Base-by-base conservation (phyloP, 2,329 filamentous ascomycete genomes). In the Fusarium mundagurra region DNA sequence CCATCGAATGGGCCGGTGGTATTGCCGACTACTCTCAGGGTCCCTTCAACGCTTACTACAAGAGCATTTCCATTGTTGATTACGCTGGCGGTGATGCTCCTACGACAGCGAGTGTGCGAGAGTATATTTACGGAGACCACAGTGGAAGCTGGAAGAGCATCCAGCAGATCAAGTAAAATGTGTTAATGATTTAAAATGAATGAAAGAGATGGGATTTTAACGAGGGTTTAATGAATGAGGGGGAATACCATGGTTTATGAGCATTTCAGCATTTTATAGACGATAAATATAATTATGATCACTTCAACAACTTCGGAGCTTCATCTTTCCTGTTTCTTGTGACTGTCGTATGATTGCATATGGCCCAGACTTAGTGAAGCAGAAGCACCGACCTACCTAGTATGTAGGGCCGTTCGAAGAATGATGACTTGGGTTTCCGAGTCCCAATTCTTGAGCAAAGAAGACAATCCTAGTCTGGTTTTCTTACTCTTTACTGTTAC, bases 1-100 rank as follows among this genome's bases (percentile, higher is more conserved):
- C 94, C 36, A 92, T 95, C 68, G 69, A 86, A 62, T 92, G 91
- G 91, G 89, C 90, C 45, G 92, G 91, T 73, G 92, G 92, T 70
- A 73, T 79, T 64, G 83, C 86, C 72, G 83, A 86, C 75, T 87
- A 85, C 78, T 77, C 72, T 53, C 66, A 85, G 71, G 85, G 79
- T 44, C 84, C 86, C 11, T 86, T 85, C 79, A 77, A 77, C 6
- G 85, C 83, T 62, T 83, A 83, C 79, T 86, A 86, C 81, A 83
- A 86, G 83, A 82, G 81, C 61, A 77, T 87, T 64, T 83, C 78
- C 38, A 82, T 87, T 64, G 76, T 80, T 53, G 85, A 87, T 73
- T 86, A 86, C 73, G 81, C 83, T 65, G 83, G 84, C 41, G 83
- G 82, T 66, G 80, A 82, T 33, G 64, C 55, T 7, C 74, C 78